Percentiles rank a stretch among this genome's conserved stretches.
phyloP scores from a whole-genome alignment of 306 rosid species.

The Begonia peltatifolia region DNA sequence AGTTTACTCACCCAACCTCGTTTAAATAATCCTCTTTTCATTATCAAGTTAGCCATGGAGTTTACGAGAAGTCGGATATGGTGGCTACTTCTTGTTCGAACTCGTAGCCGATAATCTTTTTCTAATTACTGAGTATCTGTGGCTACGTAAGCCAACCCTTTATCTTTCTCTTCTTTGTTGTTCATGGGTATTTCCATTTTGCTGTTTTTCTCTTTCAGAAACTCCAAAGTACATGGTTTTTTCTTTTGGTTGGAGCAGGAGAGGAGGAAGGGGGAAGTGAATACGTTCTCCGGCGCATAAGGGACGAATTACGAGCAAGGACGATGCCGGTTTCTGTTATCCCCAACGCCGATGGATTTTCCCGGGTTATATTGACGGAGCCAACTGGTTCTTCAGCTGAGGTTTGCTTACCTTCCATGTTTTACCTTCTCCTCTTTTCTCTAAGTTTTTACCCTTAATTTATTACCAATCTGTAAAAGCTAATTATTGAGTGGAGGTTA shows the following conservation, averaged over 20 bases:
- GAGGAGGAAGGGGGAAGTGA: constrained; percentile 36
- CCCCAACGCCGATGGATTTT: constrained; percentile 34
- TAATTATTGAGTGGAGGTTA: no score
- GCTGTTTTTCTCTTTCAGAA: no score
- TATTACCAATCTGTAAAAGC: no score
- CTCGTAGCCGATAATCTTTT: constrained; percentile 8
- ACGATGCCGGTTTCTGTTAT: constrained; percentile 43
- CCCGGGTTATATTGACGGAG: constrained; percentile 43
- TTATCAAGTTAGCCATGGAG: constrained; percentile 1
- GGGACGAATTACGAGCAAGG: constrained; percentile 17
- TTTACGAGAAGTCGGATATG: constrained; percentile 8
- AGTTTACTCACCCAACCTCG: no score
- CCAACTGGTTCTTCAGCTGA: constrained; percentile 56
- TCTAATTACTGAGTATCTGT: no score
- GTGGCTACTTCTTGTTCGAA: constrained; percentile 6
- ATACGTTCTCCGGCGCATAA: constrained; percentile 21
- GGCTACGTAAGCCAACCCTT: not conserved
- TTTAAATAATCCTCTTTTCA: no score
- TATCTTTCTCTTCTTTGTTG: not conserved
- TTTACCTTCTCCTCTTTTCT: constrained; percentile 1
- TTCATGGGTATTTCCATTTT: not conserved
- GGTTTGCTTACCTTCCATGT: constrained; percentile 19
- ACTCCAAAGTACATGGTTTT: not conserved
- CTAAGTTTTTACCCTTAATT: no score
- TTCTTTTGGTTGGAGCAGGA: constrained; percentile 23